Conservation (phyloP, 2,329 filamentous ascomycete species). For the Coniochaeta sp. region DNA sequence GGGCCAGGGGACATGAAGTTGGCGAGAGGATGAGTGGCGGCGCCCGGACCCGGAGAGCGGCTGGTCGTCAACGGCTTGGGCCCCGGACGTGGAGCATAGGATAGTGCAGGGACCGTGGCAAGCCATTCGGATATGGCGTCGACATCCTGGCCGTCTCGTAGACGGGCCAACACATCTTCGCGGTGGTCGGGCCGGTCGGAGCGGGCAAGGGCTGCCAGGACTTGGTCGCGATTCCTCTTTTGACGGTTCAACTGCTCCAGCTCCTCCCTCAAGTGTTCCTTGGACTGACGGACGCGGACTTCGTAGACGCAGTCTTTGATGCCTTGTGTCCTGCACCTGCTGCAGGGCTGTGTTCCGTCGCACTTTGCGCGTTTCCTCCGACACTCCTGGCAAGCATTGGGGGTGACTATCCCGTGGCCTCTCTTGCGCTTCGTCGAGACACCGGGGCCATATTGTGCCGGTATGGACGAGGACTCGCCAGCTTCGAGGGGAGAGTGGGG, state of each 20-base stretch:
- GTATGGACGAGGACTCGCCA: conserved; percentile 18
- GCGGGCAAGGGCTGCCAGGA: conserved; percentile 46
- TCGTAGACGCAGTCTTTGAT: conserved; percentile 55
- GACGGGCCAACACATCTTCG: conserved; percentile 45
- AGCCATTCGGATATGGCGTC: conserved; percentile 52
- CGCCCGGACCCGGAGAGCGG: too few species aligned
- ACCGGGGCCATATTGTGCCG: too few species aligned
- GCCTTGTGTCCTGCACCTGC: conserved; percentile 47
- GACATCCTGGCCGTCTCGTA: conserved; percentile 47
- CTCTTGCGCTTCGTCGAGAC: conserved; percentile 46
- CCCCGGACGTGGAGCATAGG: too few species aligned
- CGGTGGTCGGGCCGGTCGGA: conserved; percentile 37
- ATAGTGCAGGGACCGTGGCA: too few species aligned
- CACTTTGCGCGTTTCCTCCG: conserved; percentile 60
- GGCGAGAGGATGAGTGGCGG: too few species aligned
- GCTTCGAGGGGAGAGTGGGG: not conserved
- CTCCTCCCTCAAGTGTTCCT: conserved; percentile 53
- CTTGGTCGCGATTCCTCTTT: conserved; percentile 46
- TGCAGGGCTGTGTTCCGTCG: conserved; percentile 50
- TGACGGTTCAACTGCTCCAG: conserved; percentile 50
- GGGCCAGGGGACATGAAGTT: too few species aligned
- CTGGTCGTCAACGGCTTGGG: too few species aligned
- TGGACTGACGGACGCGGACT: conserved; percentile 55
- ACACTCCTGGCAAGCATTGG: conserved; percentile 55
- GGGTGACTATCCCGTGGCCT: conserved; percentile 49